These are phyloP conservation scores for Geotrichum fermentans DNA, from an alignment of 1,139 yeast genomes.

Conservation along the genomic window DNA sequence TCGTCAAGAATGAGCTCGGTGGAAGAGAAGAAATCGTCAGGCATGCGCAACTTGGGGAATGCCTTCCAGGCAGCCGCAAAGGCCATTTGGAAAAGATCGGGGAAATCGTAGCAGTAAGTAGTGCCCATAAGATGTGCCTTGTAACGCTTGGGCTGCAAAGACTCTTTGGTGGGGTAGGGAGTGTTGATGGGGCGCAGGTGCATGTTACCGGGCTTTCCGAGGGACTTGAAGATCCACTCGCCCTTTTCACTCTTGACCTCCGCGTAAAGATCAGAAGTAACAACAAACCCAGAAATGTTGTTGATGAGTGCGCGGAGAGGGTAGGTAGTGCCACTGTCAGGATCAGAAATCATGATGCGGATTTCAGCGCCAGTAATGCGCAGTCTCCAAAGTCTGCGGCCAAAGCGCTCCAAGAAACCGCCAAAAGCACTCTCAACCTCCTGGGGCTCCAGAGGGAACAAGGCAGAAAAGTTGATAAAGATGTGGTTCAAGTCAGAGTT, in stretches of 20 bases:
- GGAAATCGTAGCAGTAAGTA: constrained; percentile 97
- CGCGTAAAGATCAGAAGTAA: constrained; percentile 87
- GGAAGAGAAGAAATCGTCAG: constrained; percentile 73
- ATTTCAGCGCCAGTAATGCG: constrained; percentile 97
- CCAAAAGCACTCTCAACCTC: constrained; percentile 98
- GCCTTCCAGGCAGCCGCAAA: constrained; percentile 80
- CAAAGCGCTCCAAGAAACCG: constrained; percentile 94
- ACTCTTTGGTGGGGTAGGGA: constrained; percentile 96
- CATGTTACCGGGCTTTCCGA: constrained; percentile 86
- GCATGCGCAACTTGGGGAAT: constrained; percentile 47
- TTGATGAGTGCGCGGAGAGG: constrained; percentile 95
- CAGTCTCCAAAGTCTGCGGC: constrained; percentile 92
- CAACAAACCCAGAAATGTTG: constrained; percentile 96
- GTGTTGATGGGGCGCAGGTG: constrained; percentile 93
- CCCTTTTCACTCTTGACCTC: constrained; percentile 89
- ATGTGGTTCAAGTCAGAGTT: constrained; percentile 95
- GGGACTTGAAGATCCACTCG: constrained; percentile 94
- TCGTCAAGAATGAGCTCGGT: constrained; percentile 78
- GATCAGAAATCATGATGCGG: constrained; percentile 90
- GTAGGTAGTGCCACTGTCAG: constrained; percentile 74
- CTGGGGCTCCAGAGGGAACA: constrained; percentile 86
- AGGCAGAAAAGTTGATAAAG: constrained; percentile 92
- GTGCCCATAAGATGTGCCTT: constrained; percentile 98
- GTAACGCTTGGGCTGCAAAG: constrained; percentile 96
- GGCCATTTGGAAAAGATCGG: constrained; percentile 95